Percentiles rank a stretch among this genome's conserved stretches.
These are phyloP conservation scores for Pleoardoris graminearum DNA, from an alignment of 2,329 filamentous ascomycete genomes.

Conservation along the genomic window DNA sequence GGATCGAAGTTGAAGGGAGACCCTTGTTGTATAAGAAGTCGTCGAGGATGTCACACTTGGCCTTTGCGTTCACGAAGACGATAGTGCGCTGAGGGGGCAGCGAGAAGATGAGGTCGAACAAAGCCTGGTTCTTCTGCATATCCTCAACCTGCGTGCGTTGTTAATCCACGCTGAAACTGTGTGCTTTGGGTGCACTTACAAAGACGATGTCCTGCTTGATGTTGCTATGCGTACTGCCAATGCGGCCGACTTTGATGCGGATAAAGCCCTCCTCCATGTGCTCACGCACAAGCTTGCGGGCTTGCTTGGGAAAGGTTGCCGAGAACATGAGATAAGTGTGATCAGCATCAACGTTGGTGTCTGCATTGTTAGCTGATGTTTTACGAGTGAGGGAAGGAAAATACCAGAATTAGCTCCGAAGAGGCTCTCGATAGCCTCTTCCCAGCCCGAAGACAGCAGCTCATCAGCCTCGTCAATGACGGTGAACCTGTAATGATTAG, in stretches of 20 bases:
- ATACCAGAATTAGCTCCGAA: constrained; percentile 76
- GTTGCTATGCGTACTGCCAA: constrained; percentile 79
- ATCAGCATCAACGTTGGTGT: constrained; percentile 76
- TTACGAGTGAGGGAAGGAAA: constrained; percentile 31
- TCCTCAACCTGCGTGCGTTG: constrained; percentile 50
- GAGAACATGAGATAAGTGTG: constrained; percentile 83
- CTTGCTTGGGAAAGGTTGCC: constrained; percentile 84
- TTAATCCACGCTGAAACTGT: background rate
- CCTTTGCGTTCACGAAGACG: constrained; percentile 86
- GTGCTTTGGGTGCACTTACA: constrained; percentile 43
- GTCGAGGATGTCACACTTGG: constrained; percentile 78
- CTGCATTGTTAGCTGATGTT: constrained; percentile 31
- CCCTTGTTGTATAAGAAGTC: constrained; percentile 81
- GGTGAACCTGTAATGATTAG: constrained; percentile 53
- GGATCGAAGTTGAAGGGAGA: constrained; percentile 85
- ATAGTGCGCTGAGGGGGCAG: constrained; percentile 77
- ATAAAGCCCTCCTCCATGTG: constrained; percentile 75
- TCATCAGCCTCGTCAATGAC: constrained; percentile 96
- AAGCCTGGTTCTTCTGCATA: constrained; percentile 67
- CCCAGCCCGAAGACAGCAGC: constrained; percentile 80
- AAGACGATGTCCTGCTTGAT: constrained; percentile 77
- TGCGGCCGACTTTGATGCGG: constrained; percentile 82
- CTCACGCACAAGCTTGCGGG: constrained; percentile 74
- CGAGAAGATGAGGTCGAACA: constrained; percentile 72
- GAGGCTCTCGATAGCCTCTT: constrained; percentile 72